phyloP scores from a whole-genome alignment of 768 basidiomycete species.

The Paxillus ammoniavirescens region DNA sequence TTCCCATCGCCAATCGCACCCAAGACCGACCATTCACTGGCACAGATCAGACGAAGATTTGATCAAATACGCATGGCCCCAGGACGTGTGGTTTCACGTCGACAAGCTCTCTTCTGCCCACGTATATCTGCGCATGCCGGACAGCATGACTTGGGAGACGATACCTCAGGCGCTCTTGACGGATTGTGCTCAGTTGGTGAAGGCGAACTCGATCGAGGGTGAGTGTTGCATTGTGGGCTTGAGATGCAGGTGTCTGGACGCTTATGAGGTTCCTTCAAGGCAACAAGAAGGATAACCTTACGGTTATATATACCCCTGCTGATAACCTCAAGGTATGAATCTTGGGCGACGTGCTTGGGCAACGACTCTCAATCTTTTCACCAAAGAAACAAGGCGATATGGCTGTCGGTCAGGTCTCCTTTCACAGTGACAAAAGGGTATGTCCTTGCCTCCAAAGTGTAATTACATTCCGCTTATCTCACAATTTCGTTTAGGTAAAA shows the following conservation, averaged over 20 bases:
- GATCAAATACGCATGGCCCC: slow-evolving; percentile 88
- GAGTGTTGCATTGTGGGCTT: not conserved
- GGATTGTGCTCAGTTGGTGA: slow-evolving; percentile 94
- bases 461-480: not conserved
- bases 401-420: slow-evolving; percentile 95
- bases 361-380: not conserved
- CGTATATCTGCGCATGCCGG: slow-evolving; percentile 90
- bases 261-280: slow-evolving; percentile 45
- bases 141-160: slow-evolving; percentile 81
- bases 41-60: slow-evolving; percentile 81
- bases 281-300: slow-evolving; percentile 93
- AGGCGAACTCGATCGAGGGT: slow-evolving; percentile 97
- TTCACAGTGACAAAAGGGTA: slow-evolving; percentile 88
- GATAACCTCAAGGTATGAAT: slow-evolving; percentile 81
- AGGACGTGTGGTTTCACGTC: slow-evolving; percentile 94
- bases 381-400: slow-evolving; percentile 94
- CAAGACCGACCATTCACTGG: slow-evolving; percentile 16
- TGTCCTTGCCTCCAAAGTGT: slow-evolving; percentile 6
- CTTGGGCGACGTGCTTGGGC: not conserved
- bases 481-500: slow-evolving; percentile 59
- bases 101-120: slow-evolving; percentile 97
- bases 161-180: slow-evolving; percentile 75
- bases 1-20: not conserved
- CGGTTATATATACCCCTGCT: slow-evolving; percentile 91
- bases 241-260: not conserved